phyloP scores from a whole-genome alignment of 106 monocot species.

The Dioscorea alata region DNA sequence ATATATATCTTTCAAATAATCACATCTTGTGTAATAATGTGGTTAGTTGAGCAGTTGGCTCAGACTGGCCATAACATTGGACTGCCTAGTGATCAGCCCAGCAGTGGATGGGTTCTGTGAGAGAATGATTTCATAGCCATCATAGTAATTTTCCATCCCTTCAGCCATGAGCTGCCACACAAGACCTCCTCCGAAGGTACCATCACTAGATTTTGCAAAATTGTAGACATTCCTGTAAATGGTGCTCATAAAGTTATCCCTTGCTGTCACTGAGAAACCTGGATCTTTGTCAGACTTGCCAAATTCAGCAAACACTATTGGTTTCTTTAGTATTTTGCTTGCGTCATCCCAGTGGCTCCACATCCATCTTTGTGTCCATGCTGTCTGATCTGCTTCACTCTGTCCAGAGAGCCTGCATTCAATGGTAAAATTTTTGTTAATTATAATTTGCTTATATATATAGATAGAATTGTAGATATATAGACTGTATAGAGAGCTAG shows the following conservation, averaged over 20 bases:
- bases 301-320: conserved; percentile 36
- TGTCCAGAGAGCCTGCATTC: conserved; percentile 18
- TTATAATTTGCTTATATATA: too few relatives aligned
- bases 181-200: conserved; percentile 29
- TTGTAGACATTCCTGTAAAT: conserved; percentile 28
- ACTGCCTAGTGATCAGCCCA: conserved; percentile 17
- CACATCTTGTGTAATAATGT: neutral
- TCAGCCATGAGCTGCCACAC: conserved; percentile 44
- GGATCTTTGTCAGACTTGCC: conserved; percentile 32
- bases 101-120: conserved; percentile 4
- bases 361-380: conserved; percentile 24
- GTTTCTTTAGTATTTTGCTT: conserved; percentile 21
- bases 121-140: conserved; percentile 43
- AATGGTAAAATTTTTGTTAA: too few relatives aligned
- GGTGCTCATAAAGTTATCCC: conserved; percentile 18
- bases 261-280: conserved; percentile 12
- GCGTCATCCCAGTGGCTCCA: conserved; percentile 34
- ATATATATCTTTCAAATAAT: neutral
- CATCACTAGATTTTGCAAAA: conserved; percentile 14
- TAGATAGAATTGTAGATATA: too few relatives aligned
- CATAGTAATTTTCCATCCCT: conserved; percentile 41
- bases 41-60: conserved; percentile 1
- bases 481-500: too few relatives aligned
- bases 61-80: conserved; percentile 18
- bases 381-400: conserved; percentile 14